Conservation (phyloP, 352 stramenopile species). For the Pythium monospermum region DNA sequence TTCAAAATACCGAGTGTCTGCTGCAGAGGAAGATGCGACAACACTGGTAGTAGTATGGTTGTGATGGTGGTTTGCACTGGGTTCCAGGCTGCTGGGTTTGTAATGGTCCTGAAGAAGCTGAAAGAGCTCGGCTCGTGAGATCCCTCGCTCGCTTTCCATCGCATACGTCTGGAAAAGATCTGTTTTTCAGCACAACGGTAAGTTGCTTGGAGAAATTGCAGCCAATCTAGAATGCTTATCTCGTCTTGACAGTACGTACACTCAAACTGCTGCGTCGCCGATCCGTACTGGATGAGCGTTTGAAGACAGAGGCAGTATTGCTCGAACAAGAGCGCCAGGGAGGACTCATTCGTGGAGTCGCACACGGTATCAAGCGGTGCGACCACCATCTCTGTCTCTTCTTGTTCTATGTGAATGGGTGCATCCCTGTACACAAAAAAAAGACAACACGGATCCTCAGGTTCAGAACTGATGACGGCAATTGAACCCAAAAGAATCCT, state of each 20-base stretch:
- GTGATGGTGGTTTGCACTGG: too few species aligned
- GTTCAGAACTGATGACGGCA: too few species aligned
- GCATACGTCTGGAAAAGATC: slow-evolving; percentile 56
- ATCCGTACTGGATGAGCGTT: slow-evolving; percentile 41
- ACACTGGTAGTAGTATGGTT: background rate
- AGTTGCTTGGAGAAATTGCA: background rate
- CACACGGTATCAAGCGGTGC: slow-evolving; percentile 2
- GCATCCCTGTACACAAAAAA: too few species aligned
- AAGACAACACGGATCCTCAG: too few species aligned
- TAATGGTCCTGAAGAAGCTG: slow-evolving; percentile 57
- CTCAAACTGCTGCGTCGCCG: slow-evolving; percentile 41
- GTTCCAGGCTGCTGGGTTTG: background rate
- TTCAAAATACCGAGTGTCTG: slow-evolving; percentile 48
- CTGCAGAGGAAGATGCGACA: background rate
- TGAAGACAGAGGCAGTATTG: slow-evolving; percentile 46
- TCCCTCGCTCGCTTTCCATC: slow-evolving; percentile 44
- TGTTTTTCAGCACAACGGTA: slow-evolving; percentile 14
- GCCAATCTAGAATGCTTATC: background rate
- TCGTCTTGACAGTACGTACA: slow-evolving; percentile 47
- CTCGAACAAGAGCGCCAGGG: slow-evolving; percentile 32
- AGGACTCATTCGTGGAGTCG: slow-evolving; percentile 1
- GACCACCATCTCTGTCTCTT: too few species aligned
- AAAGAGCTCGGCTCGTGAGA: slow-evolving; percentile 48
- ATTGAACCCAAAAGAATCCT: too few species aligned
- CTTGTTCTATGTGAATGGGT: too few species aligned